Evolutionary conservation across 306 rosid genomes (phyloP).

Genomic region (Glycine soja): DNA sequence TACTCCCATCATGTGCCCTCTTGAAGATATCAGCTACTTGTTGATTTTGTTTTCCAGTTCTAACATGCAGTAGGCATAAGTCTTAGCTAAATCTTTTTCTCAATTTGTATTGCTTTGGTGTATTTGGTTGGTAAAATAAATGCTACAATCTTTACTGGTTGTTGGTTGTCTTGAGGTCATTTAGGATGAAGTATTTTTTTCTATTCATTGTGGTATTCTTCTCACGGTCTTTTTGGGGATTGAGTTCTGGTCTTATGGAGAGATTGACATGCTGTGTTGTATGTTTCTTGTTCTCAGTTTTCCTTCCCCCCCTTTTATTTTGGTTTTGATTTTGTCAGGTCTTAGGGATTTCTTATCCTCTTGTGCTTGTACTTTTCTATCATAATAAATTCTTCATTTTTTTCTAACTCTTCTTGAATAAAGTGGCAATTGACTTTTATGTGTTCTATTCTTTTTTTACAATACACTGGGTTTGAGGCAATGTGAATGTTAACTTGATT

Average conservation of each 20-base stretch:
- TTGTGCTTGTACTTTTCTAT: background rate
- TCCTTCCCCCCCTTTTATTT: background rate
- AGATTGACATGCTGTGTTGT: background rate
- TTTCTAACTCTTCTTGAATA: background rate
- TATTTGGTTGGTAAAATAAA: background rate
- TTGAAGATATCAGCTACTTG: background rate
- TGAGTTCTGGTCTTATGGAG: background rate
- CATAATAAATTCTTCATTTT: background rate
- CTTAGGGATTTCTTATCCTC: background rate
- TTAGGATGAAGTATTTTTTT: background rate
- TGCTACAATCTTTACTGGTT: background rate
- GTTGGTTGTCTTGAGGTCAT: constrained; percentile 1
- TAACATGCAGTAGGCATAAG: background rate
- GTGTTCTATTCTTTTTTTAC: background rate
- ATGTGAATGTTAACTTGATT: background rate
- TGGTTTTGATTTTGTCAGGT: background rate
- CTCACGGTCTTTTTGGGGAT: background rate
- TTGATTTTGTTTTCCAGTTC: background rate
- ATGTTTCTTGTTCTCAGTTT: background rate
- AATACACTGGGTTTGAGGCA: background rate
- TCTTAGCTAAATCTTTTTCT: background rate
- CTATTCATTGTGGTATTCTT: background rate
- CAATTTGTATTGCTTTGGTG: background rate
- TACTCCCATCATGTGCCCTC: background rate
- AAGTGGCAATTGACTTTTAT: constrained; percentile 3